A percentile compares a stretch with the other conserved stretches of the same genome.
Evolutionary conservation across 805 yeast species (phyloP).

Genomic region (Saturnispora zaruensis): DNA sequence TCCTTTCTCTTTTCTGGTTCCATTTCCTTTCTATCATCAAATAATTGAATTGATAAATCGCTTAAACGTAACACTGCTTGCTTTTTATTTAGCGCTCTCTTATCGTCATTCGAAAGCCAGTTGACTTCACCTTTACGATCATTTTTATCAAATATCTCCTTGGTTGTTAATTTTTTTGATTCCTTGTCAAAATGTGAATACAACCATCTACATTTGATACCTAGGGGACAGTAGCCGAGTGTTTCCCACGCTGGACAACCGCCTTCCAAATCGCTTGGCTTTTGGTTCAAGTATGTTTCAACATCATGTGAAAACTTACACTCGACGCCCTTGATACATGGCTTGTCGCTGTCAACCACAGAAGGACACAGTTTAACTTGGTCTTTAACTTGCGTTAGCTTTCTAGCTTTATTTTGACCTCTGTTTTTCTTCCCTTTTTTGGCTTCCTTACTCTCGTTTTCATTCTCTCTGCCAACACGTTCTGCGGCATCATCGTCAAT

Average conservation of each 20-base stretch:
- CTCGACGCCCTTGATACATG: constrained; percentile 59
- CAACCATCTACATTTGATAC: constrained; percentile 89
- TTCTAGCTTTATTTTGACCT: constrained; percentile 82
- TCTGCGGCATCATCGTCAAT: constrained; percentile 43
- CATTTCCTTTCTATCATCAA: constrained; percentile 39
- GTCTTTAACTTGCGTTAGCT: constrained; percentile 60
- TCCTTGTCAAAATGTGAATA: constrained; percentile 53
- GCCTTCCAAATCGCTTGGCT: constrained; percentile 67
- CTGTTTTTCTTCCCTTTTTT: constrained; percentile 40
- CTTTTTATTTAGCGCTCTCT: constrained; percentile 49
- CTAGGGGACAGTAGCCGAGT: constrained; percentile 86
- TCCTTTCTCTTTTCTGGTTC: constrained; percentile 25
- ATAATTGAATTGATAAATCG: constrained; percentile 40
- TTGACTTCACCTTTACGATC: constrained; percentile 50
- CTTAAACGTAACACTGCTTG: constrained; percentile 51
- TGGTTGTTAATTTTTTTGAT: constrained; percentile 36
- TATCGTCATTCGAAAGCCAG: constrained; percentile 40
- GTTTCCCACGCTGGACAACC: constrained; percentile 76
- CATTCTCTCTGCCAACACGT: constrained; percentile 18
- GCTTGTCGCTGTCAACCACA: constrained; percentile 46
- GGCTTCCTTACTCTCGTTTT: constrained; percentile 27
- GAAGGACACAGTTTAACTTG: constrained; percentile 57
- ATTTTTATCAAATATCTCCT: constrained; percentile 29
- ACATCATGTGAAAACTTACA: constrained; percentile 79
- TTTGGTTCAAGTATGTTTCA: constrained; percentile 49